Percentiles rank a stretch among this genome's conserved stretches.
These are phyloP conservation scores for Cicer bijugum DNA, from an alignment of 306 rosid species.

Conservation along the genomic window DNA sequence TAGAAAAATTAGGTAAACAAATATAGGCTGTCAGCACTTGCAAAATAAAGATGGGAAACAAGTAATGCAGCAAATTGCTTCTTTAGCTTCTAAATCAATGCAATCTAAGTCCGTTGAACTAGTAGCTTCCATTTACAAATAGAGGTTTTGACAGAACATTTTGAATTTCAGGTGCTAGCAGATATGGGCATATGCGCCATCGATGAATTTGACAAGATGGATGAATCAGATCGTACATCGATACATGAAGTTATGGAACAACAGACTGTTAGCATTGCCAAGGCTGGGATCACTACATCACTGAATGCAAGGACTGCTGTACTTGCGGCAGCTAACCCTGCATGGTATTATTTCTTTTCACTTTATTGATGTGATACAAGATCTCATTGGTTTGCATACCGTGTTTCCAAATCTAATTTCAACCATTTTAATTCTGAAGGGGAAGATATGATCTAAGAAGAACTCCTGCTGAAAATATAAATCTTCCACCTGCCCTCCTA, in stretches of 20 bases:
- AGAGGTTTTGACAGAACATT: conserved; percentile 37
- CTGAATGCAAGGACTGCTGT: conserved; percentile 98
- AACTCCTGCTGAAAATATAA: conserved; percentile 98
- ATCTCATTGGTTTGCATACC: conserved; percentile 9
- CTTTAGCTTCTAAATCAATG: background rate
- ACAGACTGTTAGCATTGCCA: conserved; percentile 99
- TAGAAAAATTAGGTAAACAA: conserved; percentile 8
- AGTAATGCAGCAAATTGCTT: conserved; percentile 22
- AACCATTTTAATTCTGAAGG: conserved; percentile 58
- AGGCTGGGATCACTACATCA: conserved; percentile 98
- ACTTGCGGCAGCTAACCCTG: conserved; percentile 99
- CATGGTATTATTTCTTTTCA: conserved; percentile 65
- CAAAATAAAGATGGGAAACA: conserved; percentile 26
- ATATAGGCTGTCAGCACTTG: conserved; percentile 9
- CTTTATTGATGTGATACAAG: conserved; percentile 17
- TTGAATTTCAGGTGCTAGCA: conserved; percentile 76
- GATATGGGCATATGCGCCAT: conserved; percentile 99
- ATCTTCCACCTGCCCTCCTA: conserved; percentile 93
- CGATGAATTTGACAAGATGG: conserved; percentile 99
- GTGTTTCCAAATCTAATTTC: conserved; percentile 44
- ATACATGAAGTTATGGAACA: conserved; percentile 99
- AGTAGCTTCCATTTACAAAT: conserved; percentile 36
- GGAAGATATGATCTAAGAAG: conserved; percentile 96
- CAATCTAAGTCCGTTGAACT: conserved; percentile 33
- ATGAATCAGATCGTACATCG: conserved; percentile 96